These are phyloP conservation scores for Pestalotiopsis sp. DNA, from an alignment of 2,329 filamentous ascomycete genomes.

Conservation along the genomic window DNA sequence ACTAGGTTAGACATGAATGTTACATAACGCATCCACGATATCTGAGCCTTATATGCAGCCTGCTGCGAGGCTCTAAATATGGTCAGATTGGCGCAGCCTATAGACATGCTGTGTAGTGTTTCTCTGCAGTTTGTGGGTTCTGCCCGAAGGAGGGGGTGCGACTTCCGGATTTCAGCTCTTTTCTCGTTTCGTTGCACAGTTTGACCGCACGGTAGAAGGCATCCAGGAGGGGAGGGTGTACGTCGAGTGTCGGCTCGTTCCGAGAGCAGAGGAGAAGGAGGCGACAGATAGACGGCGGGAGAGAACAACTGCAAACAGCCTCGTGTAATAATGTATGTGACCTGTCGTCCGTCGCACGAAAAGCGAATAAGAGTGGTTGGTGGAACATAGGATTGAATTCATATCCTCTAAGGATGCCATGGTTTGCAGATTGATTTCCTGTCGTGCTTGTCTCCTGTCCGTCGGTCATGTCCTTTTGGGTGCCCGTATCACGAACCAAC, in stretches of 20 bases:
- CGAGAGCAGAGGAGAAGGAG: no score
- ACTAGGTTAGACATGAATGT: no score
- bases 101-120: neutral
- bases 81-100: neutral
- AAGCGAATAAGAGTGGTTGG: no score
- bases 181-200: neutral
- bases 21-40: neutral
- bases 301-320: no score
- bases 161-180: neutral
- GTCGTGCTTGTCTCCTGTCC: neutral
- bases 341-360: no score
- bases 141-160: neutral
- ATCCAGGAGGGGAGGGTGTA: neutral
- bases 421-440: neutral
- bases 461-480: neutral
- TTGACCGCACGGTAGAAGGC: neutral
- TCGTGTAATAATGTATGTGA: no score
- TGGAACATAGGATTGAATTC: neutral
- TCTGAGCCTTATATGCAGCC: neutral
- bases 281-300: no score
- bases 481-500: neutral
- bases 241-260: neutral
- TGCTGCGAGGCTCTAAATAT: neutral
- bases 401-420: neutral
- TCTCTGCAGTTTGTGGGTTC: neutral